Conservation (phyloP, 352 stramenopile genomes). For the Phytophthora pistaciae region DNA sequence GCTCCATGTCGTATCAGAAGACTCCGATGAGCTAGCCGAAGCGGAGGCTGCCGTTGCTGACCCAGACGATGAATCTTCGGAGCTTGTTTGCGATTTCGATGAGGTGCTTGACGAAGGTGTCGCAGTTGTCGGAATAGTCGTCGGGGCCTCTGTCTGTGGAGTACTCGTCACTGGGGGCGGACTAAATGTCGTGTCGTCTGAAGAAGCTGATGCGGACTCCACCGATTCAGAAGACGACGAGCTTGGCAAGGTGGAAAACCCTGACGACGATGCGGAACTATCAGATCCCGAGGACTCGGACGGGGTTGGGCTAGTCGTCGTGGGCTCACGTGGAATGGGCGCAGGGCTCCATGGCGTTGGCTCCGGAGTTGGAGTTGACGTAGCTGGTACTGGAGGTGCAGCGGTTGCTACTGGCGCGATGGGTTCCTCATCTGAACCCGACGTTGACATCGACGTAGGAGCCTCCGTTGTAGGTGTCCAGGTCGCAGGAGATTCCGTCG, state of each 20-base stretch:
- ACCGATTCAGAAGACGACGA: constrained; percentile 19
- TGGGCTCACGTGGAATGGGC: constrained; percentile 29
- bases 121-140: constrained; percentile 15
- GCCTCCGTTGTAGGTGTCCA: constrained; percentile 7
- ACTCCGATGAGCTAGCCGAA: constrained; percentile 19
- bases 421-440: constrained; percentile 18
- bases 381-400: constrained; percentile 15
- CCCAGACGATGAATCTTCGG: constrained; percentile 22
- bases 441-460: constrained; percentile 17
- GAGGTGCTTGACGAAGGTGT: constrained; percentile 16
- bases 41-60: constrained; percentile 15
- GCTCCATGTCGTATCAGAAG: constrained; percentile 26
- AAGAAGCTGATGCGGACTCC: constrained; percentile 6
- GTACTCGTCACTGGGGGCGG: constrained; percentile 36
- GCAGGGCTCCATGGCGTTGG: constrained; percentile 27
- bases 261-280: constrained; percentile 17
- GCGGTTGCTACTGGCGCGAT: not conserved
- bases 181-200: constrained; percentile 25
- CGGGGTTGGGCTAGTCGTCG: constrained; percentile 15
- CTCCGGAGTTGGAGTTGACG: constrained; percentile 15
- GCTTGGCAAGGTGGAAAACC: constrained; percentile 8
- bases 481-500: not conserved
- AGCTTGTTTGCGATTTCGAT: constrained; percentile 13
- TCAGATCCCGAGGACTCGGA: constrained; percentile 21
- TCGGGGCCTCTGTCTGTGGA: constrained; percentile 27